Conservation (phyloP, 164 flowering plant species). For the Cinnamomum micranthum region DNA sequence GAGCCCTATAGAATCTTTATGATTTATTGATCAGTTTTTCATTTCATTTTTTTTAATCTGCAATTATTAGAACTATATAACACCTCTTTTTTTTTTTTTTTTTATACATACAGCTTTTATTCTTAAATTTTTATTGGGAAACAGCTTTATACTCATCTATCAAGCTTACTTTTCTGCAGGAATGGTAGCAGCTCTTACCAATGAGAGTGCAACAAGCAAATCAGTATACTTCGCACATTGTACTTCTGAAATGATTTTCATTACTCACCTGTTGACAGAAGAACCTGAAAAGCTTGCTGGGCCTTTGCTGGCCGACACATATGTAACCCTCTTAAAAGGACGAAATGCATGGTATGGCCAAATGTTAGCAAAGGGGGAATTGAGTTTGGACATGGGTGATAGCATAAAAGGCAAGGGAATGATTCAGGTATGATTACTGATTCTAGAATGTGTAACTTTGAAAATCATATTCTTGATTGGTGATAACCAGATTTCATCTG, state of each 20-base stretch:
- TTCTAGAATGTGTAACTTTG: neutral
- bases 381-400: constrained; percentile 83
- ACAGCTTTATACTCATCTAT: neutral
- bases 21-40: too few species aligned
- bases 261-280: constrained; percentile 74
- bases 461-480: neutral
- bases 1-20: neutral
- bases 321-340: constrained; percentile 77
- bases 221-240: constrained; percentile 98
- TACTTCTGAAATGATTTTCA: constrained; percentile 92
- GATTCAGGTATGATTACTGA: constrained; percentile 59
- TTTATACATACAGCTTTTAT: neutral
- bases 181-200: constrained; percentile 91
- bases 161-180: constrained; percentile 35
- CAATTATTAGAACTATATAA: neutral
- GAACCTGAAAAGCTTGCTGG: constrained; percentile 89
- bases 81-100: neutral
- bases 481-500: neutral
- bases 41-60: too few species aligned
- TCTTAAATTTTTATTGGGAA: neutral
- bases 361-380: constrained; percentile 72
- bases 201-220: constrained; percentile 97
- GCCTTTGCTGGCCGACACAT: constrained; percentile 84
- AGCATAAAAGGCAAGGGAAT: constrained; percentile 84
- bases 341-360: constrained; percentile 92